Percentiles rank a stretch among this genome's conserved stretches.
Conservation (phyloP, 2,329 filamentous ascomycete genomes). For the Penicillium sp. region DNA sequence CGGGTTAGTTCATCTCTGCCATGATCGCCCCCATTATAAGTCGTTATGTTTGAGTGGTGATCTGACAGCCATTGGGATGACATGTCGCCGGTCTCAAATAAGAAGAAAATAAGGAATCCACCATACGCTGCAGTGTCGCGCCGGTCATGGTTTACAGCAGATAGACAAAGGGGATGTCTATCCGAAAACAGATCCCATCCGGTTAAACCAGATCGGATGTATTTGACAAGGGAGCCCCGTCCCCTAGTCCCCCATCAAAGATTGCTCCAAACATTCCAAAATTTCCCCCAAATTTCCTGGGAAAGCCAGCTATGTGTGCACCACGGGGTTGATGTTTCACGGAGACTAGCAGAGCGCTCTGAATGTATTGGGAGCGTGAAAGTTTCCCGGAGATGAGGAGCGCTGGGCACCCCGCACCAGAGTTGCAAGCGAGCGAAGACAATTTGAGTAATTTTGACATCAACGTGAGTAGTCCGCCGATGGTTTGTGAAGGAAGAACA, state of each 20-base stretch:
- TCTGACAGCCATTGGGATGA: not conserved
- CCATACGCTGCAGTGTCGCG: not conserved
- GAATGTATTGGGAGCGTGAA: not conserved
- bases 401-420: not conserved
- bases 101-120: not conserved
- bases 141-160: conserved; percentile 16
- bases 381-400: not conserved
- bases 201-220: conserved; percentile 4
- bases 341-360: not conserved
- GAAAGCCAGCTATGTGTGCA: not conserved
- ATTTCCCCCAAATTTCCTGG: too few species aligned
- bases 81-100: not conserved
- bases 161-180: conserved; percentile 9
- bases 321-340: not conserved
- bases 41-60: not conserved
- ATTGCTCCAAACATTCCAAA: not conserved
- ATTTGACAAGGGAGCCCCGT: not conserved
- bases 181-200: conserved; percentile 7
- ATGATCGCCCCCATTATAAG: not conserved
- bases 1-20: not conserved
- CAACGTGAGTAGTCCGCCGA: not conserved
- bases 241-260: not conserved
- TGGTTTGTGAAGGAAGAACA: not conserved
- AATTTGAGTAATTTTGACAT: not conserved
- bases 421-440: not conserved